A percentile compares a stretch with the other conserved stretches of the same genome.
Conservation (phyloP, 2,329 filamentous ascomycete genomes). For the Lasiodiplodia sp. region DNA sequence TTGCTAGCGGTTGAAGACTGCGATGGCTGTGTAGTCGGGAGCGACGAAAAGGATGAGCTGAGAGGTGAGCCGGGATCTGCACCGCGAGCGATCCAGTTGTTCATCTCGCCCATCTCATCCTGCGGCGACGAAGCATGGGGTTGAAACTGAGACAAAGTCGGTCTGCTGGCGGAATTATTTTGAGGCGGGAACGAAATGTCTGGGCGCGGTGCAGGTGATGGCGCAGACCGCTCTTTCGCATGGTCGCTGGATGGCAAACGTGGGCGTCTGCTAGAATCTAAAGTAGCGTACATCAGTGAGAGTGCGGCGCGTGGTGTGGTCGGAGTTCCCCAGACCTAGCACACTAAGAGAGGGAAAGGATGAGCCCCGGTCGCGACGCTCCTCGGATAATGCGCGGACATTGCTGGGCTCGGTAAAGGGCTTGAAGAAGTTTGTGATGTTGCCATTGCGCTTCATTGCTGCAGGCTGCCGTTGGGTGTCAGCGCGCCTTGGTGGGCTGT, state of each 20-base stretch:
- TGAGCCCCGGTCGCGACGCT: conserved; percentile 16
- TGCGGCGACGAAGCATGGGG: background rate
- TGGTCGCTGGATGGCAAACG: conserved; percentile 10
- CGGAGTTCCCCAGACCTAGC: conserved; percentile 5
- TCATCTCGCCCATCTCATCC: background rate
- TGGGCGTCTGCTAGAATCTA: background rate
- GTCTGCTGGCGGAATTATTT: background rate
- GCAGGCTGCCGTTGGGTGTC: background rate
- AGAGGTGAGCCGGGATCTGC: background rate
- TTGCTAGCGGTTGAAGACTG: conserved; percentile 50
- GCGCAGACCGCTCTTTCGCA: background rate
- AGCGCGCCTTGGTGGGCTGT: background rate
- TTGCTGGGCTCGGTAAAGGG: conserved; percentile 41
- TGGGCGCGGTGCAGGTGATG: background rate
- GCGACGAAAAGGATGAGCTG: conserved; percentile 41
- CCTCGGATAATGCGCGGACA: conserved; percentile 29
- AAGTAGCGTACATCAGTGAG: background rate
- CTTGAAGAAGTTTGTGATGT: conserved; percentile 58
- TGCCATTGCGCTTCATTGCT: conserved; percentile 36
- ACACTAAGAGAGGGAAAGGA: conserved; percentile 10
- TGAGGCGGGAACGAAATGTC: background rate
- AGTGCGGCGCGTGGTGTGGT: background rate
- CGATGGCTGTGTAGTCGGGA: conserved; percentile 21
- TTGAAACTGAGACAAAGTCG: background rate
- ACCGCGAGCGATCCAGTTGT: background rate